phyloP scores from a whole-genome alignment of 106 monocot species.

The Dendrobium nobile region DNA sequence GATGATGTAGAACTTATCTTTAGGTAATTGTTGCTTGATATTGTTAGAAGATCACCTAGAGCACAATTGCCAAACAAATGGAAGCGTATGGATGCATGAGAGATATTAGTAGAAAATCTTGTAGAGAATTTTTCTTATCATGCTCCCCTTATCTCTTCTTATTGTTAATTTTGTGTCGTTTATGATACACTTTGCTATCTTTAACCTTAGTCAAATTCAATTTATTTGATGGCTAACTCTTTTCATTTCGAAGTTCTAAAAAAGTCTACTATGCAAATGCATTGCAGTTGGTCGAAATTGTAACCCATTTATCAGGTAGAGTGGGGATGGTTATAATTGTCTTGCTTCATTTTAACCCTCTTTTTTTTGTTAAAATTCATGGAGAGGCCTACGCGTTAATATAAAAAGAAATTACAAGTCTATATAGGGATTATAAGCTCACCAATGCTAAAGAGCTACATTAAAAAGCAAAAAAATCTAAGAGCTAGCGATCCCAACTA shows the following conservation, averaged over 20 bases:
- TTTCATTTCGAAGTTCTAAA: conserved; percentile 4
- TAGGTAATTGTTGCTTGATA: conserved; percentile 75
- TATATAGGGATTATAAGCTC: no score
- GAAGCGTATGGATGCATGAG: conserved; percentile 51
- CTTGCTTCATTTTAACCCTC: no score
- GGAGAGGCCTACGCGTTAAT: no score
- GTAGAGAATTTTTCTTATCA: conserved; percentile 51
- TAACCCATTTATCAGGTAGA: no score
- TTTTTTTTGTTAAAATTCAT: no score
- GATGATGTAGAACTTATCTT: conserved; percentile 73
- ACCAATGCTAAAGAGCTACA: no score
- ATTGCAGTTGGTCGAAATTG: no score
- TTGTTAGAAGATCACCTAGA: conserved; percentile 72
- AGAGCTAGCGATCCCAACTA: no score
- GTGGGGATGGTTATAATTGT: no score
- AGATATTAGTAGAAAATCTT: conserved; percentile 48
- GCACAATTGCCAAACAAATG: conserved; percentile 66
- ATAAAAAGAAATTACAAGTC: no score
- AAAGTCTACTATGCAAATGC: no score
- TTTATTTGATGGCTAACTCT: conserved; percentile 3
- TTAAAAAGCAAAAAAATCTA: no score
- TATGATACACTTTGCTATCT: background rate
- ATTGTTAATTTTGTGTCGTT: background rate
- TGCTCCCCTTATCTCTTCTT: conserved; percentile 3
- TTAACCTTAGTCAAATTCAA: background rate